Percentiles rank a stretch among this genome's conserved stretches.
Evolutionary conservation across 2,329 filamentous ascomycete genomes (phyloP).

Genomic region (Penicillium italicum): DNA sequence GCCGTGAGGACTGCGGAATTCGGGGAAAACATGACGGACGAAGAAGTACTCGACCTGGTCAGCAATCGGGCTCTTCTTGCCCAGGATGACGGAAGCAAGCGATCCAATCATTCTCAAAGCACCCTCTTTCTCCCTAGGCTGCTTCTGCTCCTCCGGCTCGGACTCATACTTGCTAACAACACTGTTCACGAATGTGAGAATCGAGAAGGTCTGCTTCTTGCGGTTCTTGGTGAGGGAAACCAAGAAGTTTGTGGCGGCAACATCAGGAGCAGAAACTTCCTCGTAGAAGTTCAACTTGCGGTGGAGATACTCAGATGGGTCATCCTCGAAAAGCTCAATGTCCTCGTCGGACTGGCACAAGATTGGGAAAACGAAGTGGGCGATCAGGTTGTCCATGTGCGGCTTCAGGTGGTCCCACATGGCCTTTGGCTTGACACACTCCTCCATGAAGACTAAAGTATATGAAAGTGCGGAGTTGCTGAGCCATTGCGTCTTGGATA

Average conservation of each 20-base stretch:
- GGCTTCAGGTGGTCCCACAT: constrained; percentile 95
- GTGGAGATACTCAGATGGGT: constrained; percentile 95
- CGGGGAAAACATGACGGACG: constrained; percentile 95
- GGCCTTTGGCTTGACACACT: constrained; percentile 93
- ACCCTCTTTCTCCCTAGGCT: constrained; percentile 92
- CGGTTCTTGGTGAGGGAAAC: constrained; percentile 90
- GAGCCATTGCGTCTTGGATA: constrained; percentile 88
- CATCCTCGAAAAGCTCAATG: constrained; percentile 86
- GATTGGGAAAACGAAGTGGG: constrained; percentile 92
- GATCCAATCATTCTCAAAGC: constrained; percentile 96
- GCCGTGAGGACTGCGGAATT: constrained; percentile 88
- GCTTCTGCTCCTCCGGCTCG: constrained; percentile 82
- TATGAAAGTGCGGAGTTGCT: constrained; percentile 92
- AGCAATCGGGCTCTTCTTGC: constrained; percentile 97
- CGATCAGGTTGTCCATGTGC: constrained; percentile 87
- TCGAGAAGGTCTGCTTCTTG: constrained; percentile 92
- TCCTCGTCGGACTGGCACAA: constrained; percentile 90
- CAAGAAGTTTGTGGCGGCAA: constrained; percentile 94
- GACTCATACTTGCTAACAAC: constrained; percentile 90
- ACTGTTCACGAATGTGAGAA: constrained; percentile 90
- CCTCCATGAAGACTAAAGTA: constrained; percentile 90
- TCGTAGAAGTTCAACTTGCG: constrained; percentile 97
- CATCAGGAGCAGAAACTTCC: constrained; percentile 90
- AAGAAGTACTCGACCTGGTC: constrained; percentile 98
- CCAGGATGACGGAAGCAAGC: constrained; percentile 85